A percentile compares a stretch with the other conserved stretches of the same genome.
These are phyloP conservation scores for Cryptosporidium tyzzeri DNA, from an alignment of 169 alveolate genomes.

Conservation along the genomic window DNA sequence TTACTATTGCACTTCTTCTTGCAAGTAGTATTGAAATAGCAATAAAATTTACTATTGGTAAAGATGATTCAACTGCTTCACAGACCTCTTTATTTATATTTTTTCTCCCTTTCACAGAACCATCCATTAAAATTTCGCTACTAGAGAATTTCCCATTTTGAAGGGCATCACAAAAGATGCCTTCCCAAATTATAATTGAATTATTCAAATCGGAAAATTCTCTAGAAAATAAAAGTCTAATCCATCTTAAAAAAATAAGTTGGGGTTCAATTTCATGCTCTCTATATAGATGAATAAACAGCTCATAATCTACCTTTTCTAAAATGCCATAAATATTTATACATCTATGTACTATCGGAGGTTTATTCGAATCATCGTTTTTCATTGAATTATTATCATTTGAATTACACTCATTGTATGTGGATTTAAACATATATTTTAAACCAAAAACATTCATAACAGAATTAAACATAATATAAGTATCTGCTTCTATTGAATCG, in stretches of 20 bases:
- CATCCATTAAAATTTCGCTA: not conserved
- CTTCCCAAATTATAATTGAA: conserved; percentile 66
- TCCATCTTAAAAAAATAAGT: conserved; percentile 81
- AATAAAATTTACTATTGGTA: conserved; percentile 61
- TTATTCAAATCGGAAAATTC: conserved; percentile 76
- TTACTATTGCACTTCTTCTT: conserved; percentile 1
- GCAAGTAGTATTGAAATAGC: conserved; percentile 29
- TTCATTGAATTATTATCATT: conserved; percentile 55
- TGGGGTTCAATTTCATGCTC: conserved; percentile 71
- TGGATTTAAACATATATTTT: conserved; percentile 82
- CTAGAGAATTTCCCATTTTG: not conserved
- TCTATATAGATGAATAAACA: conserved; percentile 14
- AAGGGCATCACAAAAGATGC: conserved; percentile 41
- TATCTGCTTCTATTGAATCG: conserved; percentile 85
- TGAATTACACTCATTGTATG: not conserved
- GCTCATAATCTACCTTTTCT: conserved; percentile 76
- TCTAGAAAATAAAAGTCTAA: conserved; percentile 85
- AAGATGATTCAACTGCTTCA: conserved; percentile 16
- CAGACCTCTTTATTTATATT: conserved; percentile 11
- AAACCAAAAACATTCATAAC: conserved; percentile 82
- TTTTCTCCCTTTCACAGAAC: not conserved
- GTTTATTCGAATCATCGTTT: conserved; percentile 71
- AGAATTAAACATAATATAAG: conserved; percentile 83
- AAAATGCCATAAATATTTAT: conserved; percentile 80
- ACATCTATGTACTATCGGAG: conserved; percentile 83